Conservation (phyloP, 495 filamentous ascomycete genomes). For the Penicillium diatomitis region DNA sequence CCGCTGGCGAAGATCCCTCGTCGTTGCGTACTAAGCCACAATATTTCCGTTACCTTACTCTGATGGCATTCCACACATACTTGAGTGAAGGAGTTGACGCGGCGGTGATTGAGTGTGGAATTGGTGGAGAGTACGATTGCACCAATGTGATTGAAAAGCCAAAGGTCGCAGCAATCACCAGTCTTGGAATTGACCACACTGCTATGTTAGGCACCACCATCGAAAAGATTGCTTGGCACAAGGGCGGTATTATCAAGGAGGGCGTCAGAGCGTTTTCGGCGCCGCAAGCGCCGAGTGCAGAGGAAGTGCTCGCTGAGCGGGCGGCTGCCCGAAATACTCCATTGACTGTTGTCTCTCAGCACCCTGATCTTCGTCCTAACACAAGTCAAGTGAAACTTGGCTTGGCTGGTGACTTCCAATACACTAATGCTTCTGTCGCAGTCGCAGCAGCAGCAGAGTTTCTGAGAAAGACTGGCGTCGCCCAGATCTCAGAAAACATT, state of each 20-base stretch:
- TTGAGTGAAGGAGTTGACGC: conserved; percentile 69
- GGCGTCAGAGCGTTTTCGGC: conserved; percentile 63
- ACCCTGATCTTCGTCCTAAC: conserved; percentile 48
- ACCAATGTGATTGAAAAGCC: conserved; percentile 83
- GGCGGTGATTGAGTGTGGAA: conserved; percentile 85
- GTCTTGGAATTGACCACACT: conserved; percentile 84
- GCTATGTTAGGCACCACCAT: conserved; percentile 72
- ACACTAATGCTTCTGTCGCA: conserved; percentile 76
- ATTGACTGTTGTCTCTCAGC: conserved; percentile 51
- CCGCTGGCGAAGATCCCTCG: conserved; percentile 38
- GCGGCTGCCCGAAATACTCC: conserved; percentile 56
- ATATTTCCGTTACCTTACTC: conserved; percentile 83
- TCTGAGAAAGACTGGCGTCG: conserved; percentile 34
- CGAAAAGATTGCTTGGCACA: conserved; percentile 95
- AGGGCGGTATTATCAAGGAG: conserved; percentile 82
- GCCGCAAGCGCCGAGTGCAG: conserved; percentile 56
- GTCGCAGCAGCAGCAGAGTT: conserved; percentile 61
- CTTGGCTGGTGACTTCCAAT: conserved; percentile 74
- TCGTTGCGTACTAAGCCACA: conserved; percentile 55
- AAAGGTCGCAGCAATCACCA: conserved; percentile 66
- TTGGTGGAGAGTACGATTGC: conserved; percentile 87
- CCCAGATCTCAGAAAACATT: conserved; percentile 36
- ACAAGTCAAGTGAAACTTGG: conserved; percentile 53
- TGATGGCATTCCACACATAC: conserved; percentile 86
- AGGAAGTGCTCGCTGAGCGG: conserved; percentile 59